Conservation (phyloP, 345 rosid genomes). For the Melaleuca quinquenervia region DNA sequence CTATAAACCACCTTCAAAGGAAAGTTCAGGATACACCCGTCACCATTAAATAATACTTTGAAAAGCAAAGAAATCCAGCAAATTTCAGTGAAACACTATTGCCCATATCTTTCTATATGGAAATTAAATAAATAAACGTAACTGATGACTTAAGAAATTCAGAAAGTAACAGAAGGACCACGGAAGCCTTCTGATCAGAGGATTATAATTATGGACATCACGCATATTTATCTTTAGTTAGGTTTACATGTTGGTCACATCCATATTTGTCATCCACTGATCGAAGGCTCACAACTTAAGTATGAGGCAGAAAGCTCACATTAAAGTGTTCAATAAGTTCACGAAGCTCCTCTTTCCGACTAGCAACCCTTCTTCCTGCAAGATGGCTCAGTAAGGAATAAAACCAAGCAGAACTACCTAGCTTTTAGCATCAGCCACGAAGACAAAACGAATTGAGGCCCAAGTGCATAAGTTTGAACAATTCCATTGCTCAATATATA, state of each 20-base stretch:
- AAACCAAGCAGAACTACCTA: background rate
- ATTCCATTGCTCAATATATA: background rate
- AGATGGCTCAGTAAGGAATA: background rate
- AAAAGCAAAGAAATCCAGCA: background rate
- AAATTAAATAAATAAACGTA: background rate
- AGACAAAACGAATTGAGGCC: background rate
- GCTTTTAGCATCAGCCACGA: background rate
- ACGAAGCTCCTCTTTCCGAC: conserved; percentile 68
- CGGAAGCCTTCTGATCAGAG: background rate
- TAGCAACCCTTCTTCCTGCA: conserved; percentile 73
- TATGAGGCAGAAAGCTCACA: conserved; percentile 16
- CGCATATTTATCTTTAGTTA: background rate
- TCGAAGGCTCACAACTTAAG: background rate
- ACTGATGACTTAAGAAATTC: background rate
- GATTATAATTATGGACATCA: background rate
- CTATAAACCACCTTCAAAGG: background rate
- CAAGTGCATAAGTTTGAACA: background rate
- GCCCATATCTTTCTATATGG: background rate
- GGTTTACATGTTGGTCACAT: background rate
- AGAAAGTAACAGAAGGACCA: background rate
- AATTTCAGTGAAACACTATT: background rate
- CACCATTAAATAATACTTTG: background rate
- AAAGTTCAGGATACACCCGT: background rate
- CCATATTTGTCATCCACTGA: background rate
- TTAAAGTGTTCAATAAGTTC: conserved; percentile 87